Evolutionary conservation across 768 basidiomycete species (phyloP).

Genomic region (Leccinum rimulosum): DNA sequence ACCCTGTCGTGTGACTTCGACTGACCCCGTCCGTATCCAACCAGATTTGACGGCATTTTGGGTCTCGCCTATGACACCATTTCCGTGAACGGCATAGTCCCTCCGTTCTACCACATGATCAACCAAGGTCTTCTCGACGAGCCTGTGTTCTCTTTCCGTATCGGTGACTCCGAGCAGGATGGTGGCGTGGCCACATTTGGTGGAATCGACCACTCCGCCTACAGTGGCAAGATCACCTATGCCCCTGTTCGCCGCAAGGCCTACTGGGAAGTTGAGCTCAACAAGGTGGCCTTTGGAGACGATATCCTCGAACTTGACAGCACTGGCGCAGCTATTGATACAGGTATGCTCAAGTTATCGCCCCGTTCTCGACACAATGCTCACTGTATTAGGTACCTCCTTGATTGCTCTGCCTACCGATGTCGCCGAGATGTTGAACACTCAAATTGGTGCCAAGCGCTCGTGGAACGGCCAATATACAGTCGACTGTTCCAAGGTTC

Average conservation of each 20-base stretch:
- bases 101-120: slow-evolving; percentile 95
- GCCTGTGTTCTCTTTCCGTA: slow-evolving; percentile 91
- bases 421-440: slow-evolving; percentile 96
- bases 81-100: slow-evolving; percentile 86
- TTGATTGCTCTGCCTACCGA: slow-evolving; percentile 92
- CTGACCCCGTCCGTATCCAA: neutral
- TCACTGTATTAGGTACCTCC: slow-evolving; percentile 65
- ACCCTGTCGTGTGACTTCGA: neutral
- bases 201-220: slow-evolving; percentile 76
- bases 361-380: neutral
- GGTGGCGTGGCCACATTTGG: slow-evolving; percentile 92
- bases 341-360: slow-evolving; percentile 46
- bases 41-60: slow-evolving; percentile 91
- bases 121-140: slow-evolving; percentile 75
- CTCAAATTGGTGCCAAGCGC: slow-evolving; percentile 90
- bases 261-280: slow-evolving; percentile 97
- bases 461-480: slow-evolving; percentile 96
- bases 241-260: slow-evolving; percentile 93
- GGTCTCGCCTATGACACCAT: slow-evolving; percentile 96
- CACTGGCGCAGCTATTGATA: slow-evolving; percentile 92
- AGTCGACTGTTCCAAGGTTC: slow-evolving; percentile 83
- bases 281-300: slow-evolving; percentile 80
- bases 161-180: slow-evolving; percentile 83
- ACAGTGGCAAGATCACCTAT: slow-evolving; percentile 78
- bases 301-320: slow-evolving; percentile 88